phyloP scores from a whole-genome alignment of 257 asterid genomes.

The Vinca minor region DNA sequence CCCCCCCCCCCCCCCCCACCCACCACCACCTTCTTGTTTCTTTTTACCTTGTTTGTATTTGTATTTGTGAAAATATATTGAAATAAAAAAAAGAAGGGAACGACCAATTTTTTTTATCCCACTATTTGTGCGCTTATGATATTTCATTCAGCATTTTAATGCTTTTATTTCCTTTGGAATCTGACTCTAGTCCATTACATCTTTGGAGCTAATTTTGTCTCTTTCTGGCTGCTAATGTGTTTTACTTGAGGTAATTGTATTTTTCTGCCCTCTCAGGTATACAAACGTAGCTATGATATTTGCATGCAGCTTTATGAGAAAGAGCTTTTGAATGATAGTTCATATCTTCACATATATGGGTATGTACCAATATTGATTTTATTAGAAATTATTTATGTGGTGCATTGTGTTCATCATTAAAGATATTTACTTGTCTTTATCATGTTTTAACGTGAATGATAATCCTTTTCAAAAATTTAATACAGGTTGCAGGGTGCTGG shows the following conservation, averaged over 20 bases:
- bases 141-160: neutral
- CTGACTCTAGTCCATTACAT: neutral
- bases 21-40: neutral
- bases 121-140: neutral
- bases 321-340: slow-evolving; percentile 78
- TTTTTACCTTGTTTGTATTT: neutral
- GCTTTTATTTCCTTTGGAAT: neutral
- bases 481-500: slow-evolving; percentile 77
- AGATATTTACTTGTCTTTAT: slow-evolving; percentile 5
- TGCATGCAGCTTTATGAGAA: slow-evolving; percentile 86
- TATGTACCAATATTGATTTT: slow-evolving; percentile 21
- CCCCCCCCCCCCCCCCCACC: neutral
- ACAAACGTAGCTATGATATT: slow-evolving; percentile 78
- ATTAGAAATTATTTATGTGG: neutral
- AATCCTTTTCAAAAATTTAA: slow-evolving; percentile 15
- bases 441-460: slow-evolving; percentile 9
- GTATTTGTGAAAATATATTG: neutral
- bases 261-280: slow-evolving; percentile 47
- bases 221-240: neutral
- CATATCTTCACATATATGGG: slow-evolving; percentile 89
- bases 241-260: neutral
- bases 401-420: neutral
- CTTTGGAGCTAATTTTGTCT: neutral
- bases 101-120: neutral
- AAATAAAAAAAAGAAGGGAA: neutral